Evolutionary conservation across 2,329 filamentous ascomycete genomes (phyloP).

Genomic region (Botrytis cinerea): DNA sequence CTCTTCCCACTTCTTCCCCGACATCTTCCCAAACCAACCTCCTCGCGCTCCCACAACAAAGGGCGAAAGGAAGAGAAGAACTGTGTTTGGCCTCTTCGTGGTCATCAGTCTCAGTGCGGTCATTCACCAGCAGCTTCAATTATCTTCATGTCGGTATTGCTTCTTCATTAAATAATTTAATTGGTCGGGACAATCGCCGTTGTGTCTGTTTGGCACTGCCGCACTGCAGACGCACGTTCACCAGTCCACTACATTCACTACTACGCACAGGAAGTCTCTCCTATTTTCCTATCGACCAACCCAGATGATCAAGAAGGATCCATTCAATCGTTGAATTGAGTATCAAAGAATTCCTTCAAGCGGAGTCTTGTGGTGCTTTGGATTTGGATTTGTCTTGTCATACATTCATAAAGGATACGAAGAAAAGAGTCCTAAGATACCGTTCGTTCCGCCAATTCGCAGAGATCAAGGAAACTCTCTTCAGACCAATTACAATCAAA

Average conservation of each 20-base stretch:
- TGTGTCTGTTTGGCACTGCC: conserved; percentile 21
- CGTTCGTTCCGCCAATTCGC: background rate
- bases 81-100: background rate
- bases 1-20: background rate
- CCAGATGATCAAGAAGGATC: background rate
- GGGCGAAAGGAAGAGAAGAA: background rate
- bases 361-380: background rate
- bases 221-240: conserved; percentile 27
- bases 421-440: background rate
- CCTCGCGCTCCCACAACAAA: background rate
- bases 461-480: background rate
- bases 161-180: conserved; percentile 9
- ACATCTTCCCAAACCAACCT: background rate
- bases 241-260: conserved; percentile 25
- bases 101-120: background rate
- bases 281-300: conserved; percentile 19
- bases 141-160: background rate
- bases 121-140: conserved; percentile 3
- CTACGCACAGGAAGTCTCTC: conserved; percentile 18
- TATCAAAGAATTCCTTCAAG: background rate
- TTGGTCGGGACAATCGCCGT: conserved; percentile 10
- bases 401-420: background rate
- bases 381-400: background rate
- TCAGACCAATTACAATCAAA: background rate
- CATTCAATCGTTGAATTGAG: background rate